phyloP scores from a whole-genome alignment of 2,329 filamentous ascomycete species.

The Emydomyces testavorans region DNA sequence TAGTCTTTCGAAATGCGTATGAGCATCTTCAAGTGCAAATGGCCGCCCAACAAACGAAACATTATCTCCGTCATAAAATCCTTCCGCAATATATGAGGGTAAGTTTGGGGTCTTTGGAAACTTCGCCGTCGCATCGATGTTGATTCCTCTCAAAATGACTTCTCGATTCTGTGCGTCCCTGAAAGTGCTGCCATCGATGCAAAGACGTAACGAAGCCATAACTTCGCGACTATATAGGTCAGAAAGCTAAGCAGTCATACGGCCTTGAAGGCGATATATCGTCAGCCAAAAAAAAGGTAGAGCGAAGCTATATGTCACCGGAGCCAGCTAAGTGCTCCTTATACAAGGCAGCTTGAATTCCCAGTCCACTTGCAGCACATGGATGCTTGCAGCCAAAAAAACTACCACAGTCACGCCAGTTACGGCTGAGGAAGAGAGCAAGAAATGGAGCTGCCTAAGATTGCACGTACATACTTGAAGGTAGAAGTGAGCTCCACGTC shows the following conservation, averaged over 20 bases:
- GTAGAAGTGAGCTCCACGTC: too few relatives aligned
- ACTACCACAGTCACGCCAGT: too few relatives aligned
- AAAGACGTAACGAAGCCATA: constrained; percentile 67
- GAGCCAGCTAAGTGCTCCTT: too few relatives aligned
- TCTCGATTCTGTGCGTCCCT: constrained; percentile 71
- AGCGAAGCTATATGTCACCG: too few relatives aligned
- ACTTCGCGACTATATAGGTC: neutral
- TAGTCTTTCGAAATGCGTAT: constrained; percentile 72
- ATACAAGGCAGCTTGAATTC: too few relatives aligned
- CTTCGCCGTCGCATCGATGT: constrained; percentile 83
- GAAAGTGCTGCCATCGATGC: constrained; percentile 76
- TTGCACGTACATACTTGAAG: too few relatives aligned
- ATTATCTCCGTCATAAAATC: constrained; percentile 86
- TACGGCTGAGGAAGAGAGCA: too few relatives aligned
- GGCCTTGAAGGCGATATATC: neutral
- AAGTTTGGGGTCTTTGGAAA: constrained; percentile 69
- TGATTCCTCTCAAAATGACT: constrained; percentile 84
- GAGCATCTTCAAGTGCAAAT: constrained; percentile 71
- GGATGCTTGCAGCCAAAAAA: too few relatives aligned
- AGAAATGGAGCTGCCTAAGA: too few relatives aligned
- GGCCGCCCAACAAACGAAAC: constrained; percentile 82
- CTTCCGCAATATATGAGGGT: constrained; percentile 63
- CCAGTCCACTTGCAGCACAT: too few relatives aligned
- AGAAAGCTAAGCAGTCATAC: neutral
- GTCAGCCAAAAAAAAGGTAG: too few relatives aligned